Conservation (phyloP, 75 land plant genomes). For the Sequoiadendron giganteum region DNA sequence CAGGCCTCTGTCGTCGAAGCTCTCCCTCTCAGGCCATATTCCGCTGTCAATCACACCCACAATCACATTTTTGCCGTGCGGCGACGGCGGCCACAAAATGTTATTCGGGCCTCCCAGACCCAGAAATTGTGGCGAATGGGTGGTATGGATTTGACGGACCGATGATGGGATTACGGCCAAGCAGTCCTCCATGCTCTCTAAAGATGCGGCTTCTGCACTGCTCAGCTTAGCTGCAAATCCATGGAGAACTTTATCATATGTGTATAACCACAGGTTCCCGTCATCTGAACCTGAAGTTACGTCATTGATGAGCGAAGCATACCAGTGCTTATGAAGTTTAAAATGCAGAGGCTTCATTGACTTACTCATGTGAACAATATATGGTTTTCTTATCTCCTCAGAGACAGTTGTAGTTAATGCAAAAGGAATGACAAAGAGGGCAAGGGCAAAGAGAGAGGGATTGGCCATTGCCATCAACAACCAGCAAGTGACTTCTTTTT, state of each 20-base stretch:
- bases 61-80: background rate
- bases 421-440: too few relatives aligned
- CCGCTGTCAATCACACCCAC: background rate
- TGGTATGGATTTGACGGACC: constrained; percentile 45
- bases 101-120: constrained; percentile 23
- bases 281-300: constrained; percentile 1
- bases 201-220: constrained; percentile 22
- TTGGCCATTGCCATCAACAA: too few relatives aligned
- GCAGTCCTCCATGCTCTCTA: constrained; percentile 37
- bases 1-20: constrained; percentile 24
- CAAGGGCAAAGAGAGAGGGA: too few relatives aligned
- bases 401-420: too few relatives aligned
- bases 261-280: constrained; percentile 40
- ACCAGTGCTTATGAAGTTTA: constrained; percentile 51
- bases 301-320: constrained; percentile 30
- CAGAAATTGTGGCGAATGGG: constrained; percentile 61
- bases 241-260: constrained; percentile 18
- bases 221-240: constrained; percentile 54
- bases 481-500: too few relatives aligned
- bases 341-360: constrained; percentile 45
- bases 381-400: constrained; percentile 15
- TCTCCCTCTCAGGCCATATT: constrained; percentile 25
- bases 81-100: constrained; percentile 18
- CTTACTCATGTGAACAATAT: constrained; percentile 56
- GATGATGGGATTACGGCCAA: constrained; percentile 51